Percentiles rank a stretch among this genome's conserved stretches.
Evolutionary conservation across 495 filamentous ascomycete genomes (phyloP).

Genomic region (Aspergillus panamensis): DNA sequence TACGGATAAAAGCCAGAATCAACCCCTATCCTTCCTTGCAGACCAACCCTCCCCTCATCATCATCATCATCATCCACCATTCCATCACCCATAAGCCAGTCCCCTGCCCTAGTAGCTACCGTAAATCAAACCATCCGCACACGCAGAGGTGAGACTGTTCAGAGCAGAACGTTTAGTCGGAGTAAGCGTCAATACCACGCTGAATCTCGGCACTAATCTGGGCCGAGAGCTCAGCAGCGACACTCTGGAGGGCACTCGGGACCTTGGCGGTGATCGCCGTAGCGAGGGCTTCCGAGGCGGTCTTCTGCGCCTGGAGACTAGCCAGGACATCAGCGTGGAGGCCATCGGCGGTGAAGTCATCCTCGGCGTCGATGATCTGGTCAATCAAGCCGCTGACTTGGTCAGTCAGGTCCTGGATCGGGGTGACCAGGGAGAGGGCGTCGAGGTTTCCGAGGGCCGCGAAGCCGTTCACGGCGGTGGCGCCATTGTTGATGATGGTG

Average conservation of each 20-base stretch:
- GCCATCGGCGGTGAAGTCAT: constrained; percentile 29
- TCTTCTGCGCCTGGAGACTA: constrained; percentile 24
- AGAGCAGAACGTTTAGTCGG: not conserved
- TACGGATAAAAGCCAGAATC: not conserved
- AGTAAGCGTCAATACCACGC: constrained; percentile 24
- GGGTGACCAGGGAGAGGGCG: constrained; percentile 27
- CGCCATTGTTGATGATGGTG: constrained; percentile 26
- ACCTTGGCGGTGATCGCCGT: constrained; percentile 32
- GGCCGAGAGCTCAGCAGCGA: constrained; percentile 26
- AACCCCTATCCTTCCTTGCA: not conserved
- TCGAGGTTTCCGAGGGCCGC: constrained; percentile 24
- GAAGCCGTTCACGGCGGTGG: not conserved
- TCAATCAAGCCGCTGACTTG: constrained; percentile 26
- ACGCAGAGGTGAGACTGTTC: not conserved
- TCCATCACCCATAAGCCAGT: too few relatives aligned
- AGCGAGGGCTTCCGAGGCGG: constrained; percentile 31
- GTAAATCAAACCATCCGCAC: too few relatives aligned
- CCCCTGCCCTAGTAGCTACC: not conserved
- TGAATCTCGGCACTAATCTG: constrained; percentile 31
- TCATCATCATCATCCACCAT: not conserved
- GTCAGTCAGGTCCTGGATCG: constrained; percentile 30
- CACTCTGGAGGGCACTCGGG: constrained; percentile 21
- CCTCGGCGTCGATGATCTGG: constrained; percentile 33
- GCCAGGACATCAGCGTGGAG: constrained; percentile 24
- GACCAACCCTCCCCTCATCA: not conserved